Conservation (phyloP, 768 basidiomycete genomes). For the Mrakia frigida region DNA sequence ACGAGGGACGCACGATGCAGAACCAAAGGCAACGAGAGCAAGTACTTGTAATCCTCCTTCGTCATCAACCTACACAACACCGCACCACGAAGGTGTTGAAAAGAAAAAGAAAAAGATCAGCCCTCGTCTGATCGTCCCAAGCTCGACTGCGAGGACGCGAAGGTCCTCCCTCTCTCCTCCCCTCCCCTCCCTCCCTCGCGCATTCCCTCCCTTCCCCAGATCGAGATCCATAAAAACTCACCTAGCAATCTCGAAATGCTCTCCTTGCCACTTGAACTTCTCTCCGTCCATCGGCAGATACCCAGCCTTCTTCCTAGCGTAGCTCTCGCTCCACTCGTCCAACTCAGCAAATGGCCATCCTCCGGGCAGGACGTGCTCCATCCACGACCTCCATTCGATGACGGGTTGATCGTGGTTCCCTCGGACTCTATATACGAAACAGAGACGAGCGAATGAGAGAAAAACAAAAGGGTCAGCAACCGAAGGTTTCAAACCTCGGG, state of each 20-base stretch:
- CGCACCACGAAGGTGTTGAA: background rate
- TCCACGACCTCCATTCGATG: constrained; percentile 84
- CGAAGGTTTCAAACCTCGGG: background rate
- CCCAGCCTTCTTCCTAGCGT: background rate
- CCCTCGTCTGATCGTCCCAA: too few species aligned
- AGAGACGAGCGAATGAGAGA: background rate
- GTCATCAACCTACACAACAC: constrained; percentile 51
- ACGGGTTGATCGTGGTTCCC: constrained; percentile 89
- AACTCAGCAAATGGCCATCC: constrained; percentile 42
- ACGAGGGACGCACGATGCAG: constrained; percentile 50
- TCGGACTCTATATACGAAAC: constrained; percentile 51
- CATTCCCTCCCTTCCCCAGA: too few species aligned
- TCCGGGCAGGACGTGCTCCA: constrained; percentile 45
- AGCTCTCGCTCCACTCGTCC: constrained; percentile 35
- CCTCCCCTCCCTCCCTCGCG: too few species aligned
- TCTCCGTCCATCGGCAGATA: constrained; percentile 57
- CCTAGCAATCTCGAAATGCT: constrained; percentile 72
- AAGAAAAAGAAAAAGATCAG: constrained; percentile 7
- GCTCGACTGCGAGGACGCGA: background rate
- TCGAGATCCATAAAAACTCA: too few species aligned
- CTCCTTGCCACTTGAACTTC: constrained; percentile 66
- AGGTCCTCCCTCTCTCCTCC: background rate
- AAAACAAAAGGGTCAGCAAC: background rate
- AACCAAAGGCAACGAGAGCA: constrained; percentile 65
- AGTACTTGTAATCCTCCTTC: constrained; percentile 61